These are phyloP conservation scores for Achaetomiella virescens DNA, from an alignment of 495 filamentous ascomycete species.

Conservation along the genomic window DNA sequence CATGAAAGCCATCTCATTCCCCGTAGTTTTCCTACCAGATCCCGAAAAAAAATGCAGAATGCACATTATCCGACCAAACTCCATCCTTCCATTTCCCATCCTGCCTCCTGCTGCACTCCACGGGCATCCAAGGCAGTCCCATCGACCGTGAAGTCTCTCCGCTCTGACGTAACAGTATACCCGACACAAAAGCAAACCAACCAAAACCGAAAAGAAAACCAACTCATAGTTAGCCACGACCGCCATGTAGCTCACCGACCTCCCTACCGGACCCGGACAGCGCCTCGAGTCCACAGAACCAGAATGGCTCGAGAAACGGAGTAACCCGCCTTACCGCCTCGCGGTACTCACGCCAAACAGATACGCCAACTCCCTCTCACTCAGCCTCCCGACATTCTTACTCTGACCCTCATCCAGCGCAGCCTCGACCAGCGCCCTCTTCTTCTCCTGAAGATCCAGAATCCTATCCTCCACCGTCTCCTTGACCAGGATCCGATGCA, in stretches of 20 bases:
- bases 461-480: constrained; percentile 90
- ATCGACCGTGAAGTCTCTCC: constrained; percentile 4
- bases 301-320: background rate
- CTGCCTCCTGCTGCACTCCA: too few relatives aligned
- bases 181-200: background rate
- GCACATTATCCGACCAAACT: too few relatives aligned
- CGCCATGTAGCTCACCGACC: background rate
- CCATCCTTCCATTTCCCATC: too few relatives aligned
- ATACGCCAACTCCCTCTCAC: constrained; percentile 58
- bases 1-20: too few relatives aligned
- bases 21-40: too few relatives aligned
- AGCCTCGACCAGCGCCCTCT: constrained; percentile 67
- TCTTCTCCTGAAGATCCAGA: constrained; percentile 74
- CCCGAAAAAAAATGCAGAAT: too few relatives aligned
- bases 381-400: constrained; percentile 56
- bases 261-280: background rate
- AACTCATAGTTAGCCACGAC: background rate
- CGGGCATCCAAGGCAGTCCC: background rate
- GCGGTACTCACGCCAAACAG: constrained; percentile 44
- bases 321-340: background rate
- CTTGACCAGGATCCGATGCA: constrained; percentile 73
- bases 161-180: background rate
- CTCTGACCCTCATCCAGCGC: constrained; percentile 78
- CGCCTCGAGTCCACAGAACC: background rate
- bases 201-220: background rate